Base-by-base conservation (phyloP, 1,139 yeast genomes). In the Pichia sp. region DNA sequence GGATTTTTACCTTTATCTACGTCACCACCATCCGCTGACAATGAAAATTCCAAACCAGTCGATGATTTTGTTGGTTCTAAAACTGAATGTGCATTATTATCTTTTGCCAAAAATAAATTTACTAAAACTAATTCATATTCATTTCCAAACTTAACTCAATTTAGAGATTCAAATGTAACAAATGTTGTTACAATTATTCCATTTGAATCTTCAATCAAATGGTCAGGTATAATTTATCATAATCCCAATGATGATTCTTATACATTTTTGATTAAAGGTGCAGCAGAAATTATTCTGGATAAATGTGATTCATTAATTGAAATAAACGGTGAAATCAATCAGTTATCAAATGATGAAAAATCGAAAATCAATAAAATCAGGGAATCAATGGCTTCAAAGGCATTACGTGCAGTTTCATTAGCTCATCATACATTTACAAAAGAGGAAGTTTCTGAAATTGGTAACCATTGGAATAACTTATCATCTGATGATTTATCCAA, bases 151-250 rank as follows among this genome's bases (percentile, higher is more conserved):
- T 72, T 83, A 49, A 75, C 76, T 22, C 58, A 63, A 18, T 68
- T 68, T 39, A 72, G 83, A 59, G 73, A 70, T 33, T 60, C 64
- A 0, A 63, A 68, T 34, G 62, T 71, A 34, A 61, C 65, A 10
- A 66, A 73, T 18, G 69, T 86, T 41, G 86, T 77, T 7, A 95
- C 89, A 68, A 72, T 81, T 9, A 81, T 91, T 53, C 97, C 99
- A 0, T 93, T 93, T 67, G 98, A 93, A 72, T 87, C 96, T 58
- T 78, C 89, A 6, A 79, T 96, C 63, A 93, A 93, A 73, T 93
- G 95, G 90, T 88, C 96, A 64, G 96, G 95, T 50, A 71, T 90
- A 18, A 84, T 90, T 5, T 75, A 84, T 54, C 58, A 58, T 42
- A 69, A 67, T 42, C 72, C 68, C 4, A 67, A 73, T 42, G 73